Conservation (phyloP, 192 early-diverging fungal genomes). For the Entomortierella beljakovae region DNA sequence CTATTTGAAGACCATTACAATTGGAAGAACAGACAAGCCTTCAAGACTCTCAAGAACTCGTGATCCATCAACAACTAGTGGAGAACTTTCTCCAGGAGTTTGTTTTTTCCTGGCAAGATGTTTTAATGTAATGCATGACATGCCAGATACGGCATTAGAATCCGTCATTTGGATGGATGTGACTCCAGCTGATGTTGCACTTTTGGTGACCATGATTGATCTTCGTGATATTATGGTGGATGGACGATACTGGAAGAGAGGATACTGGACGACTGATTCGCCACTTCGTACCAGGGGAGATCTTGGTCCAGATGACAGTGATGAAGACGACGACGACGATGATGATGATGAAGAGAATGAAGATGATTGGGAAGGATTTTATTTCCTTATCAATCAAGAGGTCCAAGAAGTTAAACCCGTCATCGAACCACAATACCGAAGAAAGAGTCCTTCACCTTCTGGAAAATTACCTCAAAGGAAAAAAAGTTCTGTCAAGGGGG, state of each 20-base stretch:
- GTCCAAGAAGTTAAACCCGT: background rate
- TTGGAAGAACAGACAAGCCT: conserved; percentile 44
- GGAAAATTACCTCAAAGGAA: conserved; percentile 20
- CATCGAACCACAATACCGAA: background rate
- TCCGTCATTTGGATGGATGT: conserved; percentile 54
- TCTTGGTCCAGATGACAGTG: background rate
- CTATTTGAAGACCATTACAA: conserved; percentile 39
- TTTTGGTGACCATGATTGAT: conserved; percentile 43
- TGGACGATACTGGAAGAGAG: conserved; percentile 50
- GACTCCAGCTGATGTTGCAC: conserved; percentile 35
- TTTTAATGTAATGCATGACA: conserved; percentile 54
- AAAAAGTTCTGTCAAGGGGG: conserved; percentile 2
- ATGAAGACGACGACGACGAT: background rate
- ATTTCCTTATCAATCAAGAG: conserved; percentile 47
- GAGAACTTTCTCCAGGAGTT: conserved; percentile 39
- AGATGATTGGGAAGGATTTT: conserved; percentile 50
- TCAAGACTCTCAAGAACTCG: conserved; percentile 6
- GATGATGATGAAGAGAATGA: conserved; percentile 11
- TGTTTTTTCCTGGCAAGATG: conserved; percentile 49
- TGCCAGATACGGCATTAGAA: conserved; percentile 50
- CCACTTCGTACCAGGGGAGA: background rate
- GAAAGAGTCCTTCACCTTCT: background rate
- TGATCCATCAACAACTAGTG: conserved; percentile 1
- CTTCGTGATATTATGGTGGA: conserved; percentile 53
- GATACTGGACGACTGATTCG: conserved; percentile 34